Evolutionary conservation across 2,329 filamentous ascomycete genomes (phyloP), one percentile per base, ranked within the genome.

Genomic region (Lasiodiplodia sp.): DNA sequence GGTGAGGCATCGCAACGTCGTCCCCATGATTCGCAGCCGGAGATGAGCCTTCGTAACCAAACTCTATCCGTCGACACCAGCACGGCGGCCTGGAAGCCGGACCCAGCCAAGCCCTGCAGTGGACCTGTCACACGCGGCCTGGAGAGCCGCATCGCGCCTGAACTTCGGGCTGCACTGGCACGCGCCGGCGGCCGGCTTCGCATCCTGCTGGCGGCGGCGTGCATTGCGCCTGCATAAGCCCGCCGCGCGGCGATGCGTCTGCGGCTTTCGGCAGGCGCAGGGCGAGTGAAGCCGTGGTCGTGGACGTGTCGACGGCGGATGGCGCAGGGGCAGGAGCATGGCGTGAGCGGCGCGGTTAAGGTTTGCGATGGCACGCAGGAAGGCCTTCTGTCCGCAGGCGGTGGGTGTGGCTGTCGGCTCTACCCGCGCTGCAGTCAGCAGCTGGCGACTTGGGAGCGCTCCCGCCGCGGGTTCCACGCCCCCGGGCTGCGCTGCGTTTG

Each of bases 341-440:
- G 58, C 57, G 58, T 51, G 58, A 63, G 58, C 44, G 44, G 58
- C 60, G 60, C 60, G 44, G 47, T 52, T 64, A 64, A 64, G 47
- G 44, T 64, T 64, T 52, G 60, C 44, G 40, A 60, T 60, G 56
- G 56, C 44, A 28, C 25, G 40, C 58, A 63, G 40, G 10, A 64
- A 52, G 60, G 60, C 44, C 60, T 52, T 64, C 60, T 64, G 60
- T 52, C 60, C 60, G 60, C n/a, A 37, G 21, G 37, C 37, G 16
- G 37, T 21, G 37, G n/a, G 37, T 44, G 57, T 52, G 47, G 47
- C 47, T 51, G 60, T 52, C 60, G 60, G 60, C 31, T 64, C 60
- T 52, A 64, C 60, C 60, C 60, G 60, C 47, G 21, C 28, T 64
- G 60, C 58, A 51, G 44, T 49, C 56, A 60, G 31, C 31, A 34